phyloP scores from a whole-genome alignment of 768 basidiomycete species.

The Rhizopogon rudus region DNA sequence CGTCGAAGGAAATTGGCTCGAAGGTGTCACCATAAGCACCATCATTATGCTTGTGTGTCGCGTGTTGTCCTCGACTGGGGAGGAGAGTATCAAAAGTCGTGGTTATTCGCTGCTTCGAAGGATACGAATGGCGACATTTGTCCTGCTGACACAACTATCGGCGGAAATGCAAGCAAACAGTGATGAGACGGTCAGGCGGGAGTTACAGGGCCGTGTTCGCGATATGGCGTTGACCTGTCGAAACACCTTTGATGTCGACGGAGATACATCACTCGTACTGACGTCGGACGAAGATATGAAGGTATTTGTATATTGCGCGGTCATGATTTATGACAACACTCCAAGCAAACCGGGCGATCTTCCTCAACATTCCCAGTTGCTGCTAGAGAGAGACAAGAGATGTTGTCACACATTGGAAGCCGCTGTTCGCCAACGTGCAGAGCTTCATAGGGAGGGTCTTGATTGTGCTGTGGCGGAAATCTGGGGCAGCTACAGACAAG shows the following conservation, averaged over 20 bases:
- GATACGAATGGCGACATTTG: constrained; percentile 26
- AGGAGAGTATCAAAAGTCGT: constrained; percentile 7
- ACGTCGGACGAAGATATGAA: constrained; percentile 17
- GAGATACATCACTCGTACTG: constrained; percentile 10
- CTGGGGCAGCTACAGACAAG: constrained; percentile 20
- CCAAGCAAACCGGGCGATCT: constrained; percentile 9
- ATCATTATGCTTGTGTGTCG: constrained; percentile 31
- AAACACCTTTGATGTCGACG: constrained; percentile 24
- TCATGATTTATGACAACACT: constrained; percentile 23
- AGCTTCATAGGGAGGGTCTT: constrained; percentile 7
- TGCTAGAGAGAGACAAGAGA: constrained; percentile 27
- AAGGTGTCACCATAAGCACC: constrained; percentile 26
- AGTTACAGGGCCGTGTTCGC: constrained; percentile 21
- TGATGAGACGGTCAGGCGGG: constrained; percentile 5
- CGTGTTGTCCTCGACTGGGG: constrained; percentile 24
- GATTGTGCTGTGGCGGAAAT: constrained; percentile 14
- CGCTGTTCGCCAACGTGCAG: constrained; percentile 2
- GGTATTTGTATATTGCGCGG: constrained; percentile 15
- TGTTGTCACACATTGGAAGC: constrained; percentile 21
- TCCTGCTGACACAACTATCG: constrained; percentile 33
- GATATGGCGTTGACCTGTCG: constrained; percentile 37
- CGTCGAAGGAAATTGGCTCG: constrained; percentile 38
- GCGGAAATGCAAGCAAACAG: constrained; percentile 12
- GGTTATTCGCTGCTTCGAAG: constrained; percentile 24
- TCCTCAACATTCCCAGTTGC: constrained; percentile 4